phyloP scores from a whole-genome alignment of 768 basidiomycete species.

The Termitomyces sp. region DNA sequence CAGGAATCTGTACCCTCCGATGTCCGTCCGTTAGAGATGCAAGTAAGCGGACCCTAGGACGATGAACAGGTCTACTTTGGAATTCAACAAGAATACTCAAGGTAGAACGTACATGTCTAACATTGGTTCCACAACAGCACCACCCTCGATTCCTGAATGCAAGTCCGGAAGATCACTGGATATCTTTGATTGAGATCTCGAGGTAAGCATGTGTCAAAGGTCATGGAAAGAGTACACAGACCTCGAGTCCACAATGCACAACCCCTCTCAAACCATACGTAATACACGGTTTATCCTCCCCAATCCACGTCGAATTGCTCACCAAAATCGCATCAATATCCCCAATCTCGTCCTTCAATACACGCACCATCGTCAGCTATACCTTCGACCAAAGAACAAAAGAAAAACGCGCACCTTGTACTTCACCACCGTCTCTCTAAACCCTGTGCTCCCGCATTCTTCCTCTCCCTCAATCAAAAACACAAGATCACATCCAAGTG shows the following conservation, averaged over 20 bases:
- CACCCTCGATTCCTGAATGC: slow-evolving; percentile 95
- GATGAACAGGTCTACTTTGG: background rate
- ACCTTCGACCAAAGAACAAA: background rate
- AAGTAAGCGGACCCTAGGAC: slow-evolving; percentile 69
- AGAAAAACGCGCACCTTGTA: slow-evolving; percentile 54
- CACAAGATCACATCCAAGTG: slow-evolving; percentile 82
- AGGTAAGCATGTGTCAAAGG: background rate
- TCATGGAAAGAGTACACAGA: slow-evolving; percentile 18
- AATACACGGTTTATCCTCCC: slow-evolving; percentile 87
- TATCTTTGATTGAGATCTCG: slow-evolving; percentile 39
- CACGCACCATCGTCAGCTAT: background rate
- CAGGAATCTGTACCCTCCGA: slow-evolving; percentile 64
- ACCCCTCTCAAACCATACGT: slow-evolving; percentile 96
- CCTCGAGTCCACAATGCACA: slow-evolving; percentile 80
- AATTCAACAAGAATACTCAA: background rate
- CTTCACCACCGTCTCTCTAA: slow-evolving; percentile 68
- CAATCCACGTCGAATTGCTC: slow-evolving; percentile 97
- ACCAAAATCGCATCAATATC: slow-evolving; percentile 86
- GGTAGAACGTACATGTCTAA: slow-evolving; percentile 68
- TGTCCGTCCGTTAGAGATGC: slow-evolving; percentile 61
- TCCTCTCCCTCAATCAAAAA: slow-evolving; percentile 96
- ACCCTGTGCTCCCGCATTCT: slow-evolving; percentile 89
- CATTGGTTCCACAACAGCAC: slow-evolving; percentile 86
- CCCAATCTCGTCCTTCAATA: slow-evolving; percentile 70
- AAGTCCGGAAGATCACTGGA: slow-evolving; percentile 72